These are phyloP conservation scores for Prunus mira DNA, from an alignment of 306 rosid genomes.

Conservation along the genomic window DNA sequence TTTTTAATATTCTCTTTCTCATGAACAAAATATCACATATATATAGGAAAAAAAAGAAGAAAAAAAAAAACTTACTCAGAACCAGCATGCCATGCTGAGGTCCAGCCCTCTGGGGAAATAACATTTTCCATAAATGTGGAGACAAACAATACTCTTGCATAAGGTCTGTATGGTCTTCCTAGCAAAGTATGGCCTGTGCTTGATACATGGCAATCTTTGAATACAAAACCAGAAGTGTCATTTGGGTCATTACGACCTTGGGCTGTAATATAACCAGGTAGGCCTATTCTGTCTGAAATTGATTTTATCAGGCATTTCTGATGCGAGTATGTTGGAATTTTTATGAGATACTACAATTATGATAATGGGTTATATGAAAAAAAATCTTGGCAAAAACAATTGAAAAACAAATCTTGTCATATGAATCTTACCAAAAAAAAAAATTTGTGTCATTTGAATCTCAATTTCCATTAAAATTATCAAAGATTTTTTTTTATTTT, in stretches of 20 bases:
- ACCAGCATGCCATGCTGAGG: background rate
- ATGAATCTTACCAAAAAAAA: too few species aligned
- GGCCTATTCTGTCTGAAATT: background rate
- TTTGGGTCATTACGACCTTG: constrained; percentile 21
- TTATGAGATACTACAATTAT: too few species aligned
- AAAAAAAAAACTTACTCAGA: constrained; percentile 8
- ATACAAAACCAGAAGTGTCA: constrained; percentile 8
- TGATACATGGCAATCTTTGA: background rate
- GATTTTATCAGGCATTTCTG: background rate
- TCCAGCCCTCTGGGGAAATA: constrained; percentile 23
- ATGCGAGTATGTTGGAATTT: too few species aligned
- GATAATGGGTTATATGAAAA: too few species aligned
- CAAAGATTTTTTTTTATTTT: too few species aligned
- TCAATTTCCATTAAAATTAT: too few species aligned
- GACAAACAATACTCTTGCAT: constrained; percentile 18
- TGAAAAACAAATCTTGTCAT: too few species aligned
- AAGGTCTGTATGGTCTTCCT: constrained; percentile 18
- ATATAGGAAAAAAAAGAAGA: too few species aligned
- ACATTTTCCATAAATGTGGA: constrained; percentile 5
- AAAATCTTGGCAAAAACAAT: too few species aligned
- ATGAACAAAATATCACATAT: too few species aligned
- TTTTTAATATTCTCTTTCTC: too few species aligned
- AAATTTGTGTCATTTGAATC: too few species aligned
- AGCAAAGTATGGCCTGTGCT: constrained; percentile 16
- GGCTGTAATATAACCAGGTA: background rate